Evolutionary conservation across 2,329 filamentous ascomycete species (phyloP).

Genomic region (Hypomyces perniciosus): DNA sequence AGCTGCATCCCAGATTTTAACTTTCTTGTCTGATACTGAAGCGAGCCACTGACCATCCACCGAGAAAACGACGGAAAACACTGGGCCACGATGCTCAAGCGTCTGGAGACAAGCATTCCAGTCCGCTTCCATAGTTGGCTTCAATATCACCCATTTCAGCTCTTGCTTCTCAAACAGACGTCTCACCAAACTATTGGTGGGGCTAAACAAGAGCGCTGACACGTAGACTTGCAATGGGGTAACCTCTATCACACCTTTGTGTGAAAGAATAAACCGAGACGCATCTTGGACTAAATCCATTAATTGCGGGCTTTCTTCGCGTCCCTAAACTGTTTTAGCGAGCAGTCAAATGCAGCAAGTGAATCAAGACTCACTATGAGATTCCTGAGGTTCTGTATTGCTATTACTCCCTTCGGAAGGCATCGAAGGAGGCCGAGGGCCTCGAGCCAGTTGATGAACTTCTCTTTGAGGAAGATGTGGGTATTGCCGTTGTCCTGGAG

Average conservation of each 20-base stretch:
- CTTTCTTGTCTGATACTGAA: too few relatives aligned
- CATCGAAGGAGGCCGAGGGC: constrained; percentile 29
- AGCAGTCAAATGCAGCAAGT: neutral
- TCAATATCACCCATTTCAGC: constrained; percentile 1
- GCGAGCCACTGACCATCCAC: too few relatives aligned
- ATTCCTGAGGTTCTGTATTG: constrained; percentile 10
- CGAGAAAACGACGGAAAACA: neutral
- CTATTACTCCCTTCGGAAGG: constrained; percentile 16
- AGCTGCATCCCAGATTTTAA: neutral
- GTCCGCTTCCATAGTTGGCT: constrained; percentile 6
- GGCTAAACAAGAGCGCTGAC: constrained; percentile 8
- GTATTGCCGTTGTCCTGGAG: constrained; percentile 18
- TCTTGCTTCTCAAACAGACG: constrained; percentile 2
- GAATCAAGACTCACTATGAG: neutral
- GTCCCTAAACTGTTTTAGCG: neutral
- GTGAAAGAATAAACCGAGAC: constrained; percentile 2
- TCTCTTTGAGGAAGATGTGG: constrained; percentile 27
- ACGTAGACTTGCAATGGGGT: constrained; percentile 2
- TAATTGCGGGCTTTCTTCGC: neutral
- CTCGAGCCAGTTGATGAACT: constrained; percentile 38
- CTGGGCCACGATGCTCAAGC: constrained; percentile 3
- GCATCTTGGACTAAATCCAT: constrained; percentile 6
- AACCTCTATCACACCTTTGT: constrained; percentile 1
- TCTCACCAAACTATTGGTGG: constrained; percentile 1
- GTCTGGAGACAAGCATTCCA: constrained; percentile 7